These are phyloP conservation scores for Monoraphidium neglectum DNA, from an alignment of 139 green algal species.

Conservation along the genomic window DNA sequence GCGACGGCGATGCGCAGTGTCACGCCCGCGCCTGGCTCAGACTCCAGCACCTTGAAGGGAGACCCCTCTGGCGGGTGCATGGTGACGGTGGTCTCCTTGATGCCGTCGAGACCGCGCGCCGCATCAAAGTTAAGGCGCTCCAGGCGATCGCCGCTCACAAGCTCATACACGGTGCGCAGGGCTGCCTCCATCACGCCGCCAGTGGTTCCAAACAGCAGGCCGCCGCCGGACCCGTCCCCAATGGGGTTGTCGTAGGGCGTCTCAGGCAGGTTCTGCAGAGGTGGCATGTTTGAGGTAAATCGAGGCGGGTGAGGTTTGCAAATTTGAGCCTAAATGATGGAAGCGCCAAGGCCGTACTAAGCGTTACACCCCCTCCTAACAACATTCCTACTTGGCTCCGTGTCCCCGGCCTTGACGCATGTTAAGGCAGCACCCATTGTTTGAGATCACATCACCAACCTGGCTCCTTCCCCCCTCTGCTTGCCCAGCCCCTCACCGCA, in stretches of 20 bases:
- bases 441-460: no score
- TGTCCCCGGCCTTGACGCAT: no score
- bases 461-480: no score
- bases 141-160: constrained; percentile 35
- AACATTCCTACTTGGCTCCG: no score
- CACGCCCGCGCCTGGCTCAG: constrained; percentile 9
- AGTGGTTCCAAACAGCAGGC: constrained; percentile 67
- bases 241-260: constrained; percentile 56
- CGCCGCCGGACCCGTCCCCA: constrained; percentile 52
- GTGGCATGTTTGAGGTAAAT: neutral
- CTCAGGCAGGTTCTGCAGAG: constrained; percentile 38
- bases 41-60: constrained; percentile 31
- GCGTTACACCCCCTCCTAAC: no score
- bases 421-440: no score
- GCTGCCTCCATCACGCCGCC: constrained; percentile 79
- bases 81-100: constrained; percentile 56
- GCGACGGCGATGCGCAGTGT: constrained; percentile 61
- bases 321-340: no score
- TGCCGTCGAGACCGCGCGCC: constrained; percentile 67
- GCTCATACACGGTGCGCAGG: constrained; percentile 58
- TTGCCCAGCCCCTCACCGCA: neutral
- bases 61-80: constrained; percentile 34
- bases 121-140: constrained; percentile 36
- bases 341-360: no score
- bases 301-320: no score